Conservation (phyloP, 2,329 filamentous ascomycete species). For the Fusarium compactum region DNA sequence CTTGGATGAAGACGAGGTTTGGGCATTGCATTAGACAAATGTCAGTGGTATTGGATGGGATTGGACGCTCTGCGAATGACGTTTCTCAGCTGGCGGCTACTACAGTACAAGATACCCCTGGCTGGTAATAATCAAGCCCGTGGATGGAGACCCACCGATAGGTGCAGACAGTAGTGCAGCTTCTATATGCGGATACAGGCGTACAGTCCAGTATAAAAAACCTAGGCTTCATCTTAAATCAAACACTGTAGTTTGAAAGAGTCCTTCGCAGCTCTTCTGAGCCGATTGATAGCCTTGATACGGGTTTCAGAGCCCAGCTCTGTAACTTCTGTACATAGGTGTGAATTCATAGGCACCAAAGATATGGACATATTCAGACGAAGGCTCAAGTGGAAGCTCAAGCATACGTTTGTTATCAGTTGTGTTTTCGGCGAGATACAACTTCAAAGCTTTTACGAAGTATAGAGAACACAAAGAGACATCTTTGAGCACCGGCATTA, state of each 20-base stretch:
- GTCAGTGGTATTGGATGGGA: constrained; percentile 28
- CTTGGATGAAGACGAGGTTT: constrained; percentile 38
- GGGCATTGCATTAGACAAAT: constrained; percentile 33
- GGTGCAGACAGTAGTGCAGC: background rate
- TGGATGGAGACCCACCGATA: background rate
- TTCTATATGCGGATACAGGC: background rate
- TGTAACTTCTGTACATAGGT: background rate
- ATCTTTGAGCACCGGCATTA: background rate
- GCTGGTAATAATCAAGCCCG: constrained; percentile 1
- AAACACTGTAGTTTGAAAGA: background rate
- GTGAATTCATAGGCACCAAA: background rate
- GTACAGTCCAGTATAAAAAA: background rate
- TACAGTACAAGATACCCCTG: constrained; percentile 24
- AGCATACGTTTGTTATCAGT: background rate
- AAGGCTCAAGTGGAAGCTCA: background rate
- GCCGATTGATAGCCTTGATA: background rate
- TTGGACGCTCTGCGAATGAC: constrained; percentile 34
- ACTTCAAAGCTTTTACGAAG: background rate
- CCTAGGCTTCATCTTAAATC: no score
- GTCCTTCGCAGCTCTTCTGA: background rate
- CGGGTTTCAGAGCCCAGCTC: background rate
- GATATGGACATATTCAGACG: background rate
- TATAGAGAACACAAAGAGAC: background rate
- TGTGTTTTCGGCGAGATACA: background rate
- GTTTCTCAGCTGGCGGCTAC: constrained; percentile 40